These are phyloP conservation scores for Annona squamosa DNA, from an alignment of 164 flowering plant genomes.

Conservation along the genomic window DNA sequence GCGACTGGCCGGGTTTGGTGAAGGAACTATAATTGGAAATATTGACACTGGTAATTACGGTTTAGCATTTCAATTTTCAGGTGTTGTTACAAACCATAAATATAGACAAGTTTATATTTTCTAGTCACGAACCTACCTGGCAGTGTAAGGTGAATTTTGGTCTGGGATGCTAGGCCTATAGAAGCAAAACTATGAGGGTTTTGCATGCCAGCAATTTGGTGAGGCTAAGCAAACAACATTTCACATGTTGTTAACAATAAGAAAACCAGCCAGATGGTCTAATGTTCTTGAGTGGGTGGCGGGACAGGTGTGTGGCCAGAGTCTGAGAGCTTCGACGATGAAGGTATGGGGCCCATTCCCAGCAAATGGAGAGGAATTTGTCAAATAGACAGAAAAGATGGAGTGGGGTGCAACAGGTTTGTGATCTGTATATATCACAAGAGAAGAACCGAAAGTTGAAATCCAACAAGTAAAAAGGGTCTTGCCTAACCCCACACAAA, in stretches of 20 bases:
- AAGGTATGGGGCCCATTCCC: conserved; percentile 54
- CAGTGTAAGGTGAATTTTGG: too few relatives aligned
- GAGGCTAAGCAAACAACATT: too few relatives aligned
- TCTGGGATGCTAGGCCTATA: too few relatives aligned
- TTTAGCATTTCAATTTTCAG: conserved; percentile 13
- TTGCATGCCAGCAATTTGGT: too few relatives aligned
- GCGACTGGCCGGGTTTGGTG: conserved; percentile 62
- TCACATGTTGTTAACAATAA: too few relatives aligned
- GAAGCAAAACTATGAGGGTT: too few relatives aligned
- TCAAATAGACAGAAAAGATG: conserved; percentile 18
- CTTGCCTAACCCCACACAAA: not conserved
- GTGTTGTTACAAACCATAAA: not conserved
- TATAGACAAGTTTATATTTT: too few relatives aligned
- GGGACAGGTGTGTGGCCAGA: conserved; percentile 74
- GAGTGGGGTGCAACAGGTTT: conserved; percentile 46
- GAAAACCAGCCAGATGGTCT: too few relatives aligned
- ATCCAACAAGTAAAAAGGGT: too few relatives aligned
- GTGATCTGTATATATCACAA: not conserved
- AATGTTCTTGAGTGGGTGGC: not conserved
- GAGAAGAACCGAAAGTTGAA: too few relatives aligned
- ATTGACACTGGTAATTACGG: conserved; percentile 51
- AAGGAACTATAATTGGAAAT: conserved; percentile 65
- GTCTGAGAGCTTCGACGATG: conserved; percentile 53
- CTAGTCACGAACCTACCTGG: too few relatives aligned
- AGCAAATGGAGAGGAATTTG: conserved; percentile 63